These are phyloP conservation scores for Lizanozyma gosingica DNA, from an alignment of 1,139 yeast genomes.

Conservation along the genomic window DNA sequence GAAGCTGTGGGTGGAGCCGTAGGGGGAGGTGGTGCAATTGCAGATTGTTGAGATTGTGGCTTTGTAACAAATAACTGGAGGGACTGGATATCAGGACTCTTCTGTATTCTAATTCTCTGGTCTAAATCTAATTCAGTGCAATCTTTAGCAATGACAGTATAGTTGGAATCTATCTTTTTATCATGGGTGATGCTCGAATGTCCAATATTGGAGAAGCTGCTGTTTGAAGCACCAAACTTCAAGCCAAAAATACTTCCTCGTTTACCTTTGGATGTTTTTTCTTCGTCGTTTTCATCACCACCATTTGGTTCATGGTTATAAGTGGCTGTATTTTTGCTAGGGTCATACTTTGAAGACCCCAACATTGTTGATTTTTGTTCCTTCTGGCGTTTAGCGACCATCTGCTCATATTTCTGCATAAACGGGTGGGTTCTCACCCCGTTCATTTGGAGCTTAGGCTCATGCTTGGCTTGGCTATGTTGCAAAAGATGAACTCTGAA, in stretches of 20 bases:
- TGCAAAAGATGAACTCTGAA: conserved; percentile 53
- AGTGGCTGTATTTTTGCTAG: neutral
- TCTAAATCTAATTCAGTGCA: conserved; percentile 30
- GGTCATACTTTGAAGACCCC: neutral
- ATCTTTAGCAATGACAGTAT: conserved; percentile 21
- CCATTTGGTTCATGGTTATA: neutral
- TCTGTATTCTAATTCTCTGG: conserved; percentile 24
- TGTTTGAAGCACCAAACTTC: neutral
- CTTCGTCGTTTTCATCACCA: neutral
- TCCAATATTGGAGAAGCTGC: neutral
- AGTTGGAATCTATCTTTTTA: conserved; percentile 8
- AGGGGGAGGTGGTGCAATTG: neutral
- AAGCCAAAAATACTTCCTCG: neutral
- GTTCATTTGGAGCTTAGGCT: conserved; percentile 1
- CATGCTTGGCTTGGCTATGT: conserved; percentile 15
- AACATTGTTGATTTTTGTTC: neutral
- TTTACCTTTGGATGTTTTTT: neutral
- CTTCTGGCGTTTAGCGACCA: neutral
- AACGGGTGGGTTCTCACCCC: conserved; percentile 1
- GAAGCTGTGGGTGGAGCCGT: neutral
- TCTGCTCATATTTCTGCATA: neutral
- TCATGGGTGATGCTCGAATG: conserved; percentile 1
- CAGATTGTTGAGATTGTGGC: conserved; percentile 13
- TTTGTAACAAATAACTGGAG: conserved; percentile 31
- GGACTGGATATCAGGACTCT: conserved; percentile 24